Conservation (phyloP, 257 asterid genomes). For the Salvia miltiorrhiza region DNA sequence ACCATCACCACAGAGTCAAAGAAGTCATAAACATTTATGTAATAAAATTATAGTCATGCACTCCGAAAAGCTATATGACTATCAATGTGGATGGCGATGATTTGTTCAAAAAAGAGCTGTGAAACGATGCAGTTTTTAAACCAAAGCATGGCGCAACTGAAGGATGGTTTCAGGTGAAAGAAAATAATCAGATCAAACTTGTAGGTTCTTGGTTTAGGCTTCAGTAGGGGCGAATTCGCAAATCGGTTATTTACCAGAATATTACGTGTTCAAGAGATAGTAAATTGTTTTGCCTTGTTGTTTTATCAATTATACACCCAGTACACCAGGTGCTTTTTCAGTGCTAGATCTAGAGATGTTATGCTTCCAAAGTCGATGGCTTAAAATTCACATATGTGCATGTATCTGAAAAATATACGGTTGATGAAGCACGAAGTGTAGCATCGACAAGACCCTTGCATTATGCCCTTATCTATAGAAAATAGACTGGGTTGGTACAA, state of each 20-base stretch:
- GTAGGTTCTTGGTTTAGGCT: slow-evolving; percentile 1
- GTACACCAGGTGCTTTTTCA: background rate
- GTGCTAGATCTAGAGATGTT: background rate
- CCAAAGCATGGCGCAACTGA: background rate
- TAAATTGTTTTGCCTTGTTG: background rate
- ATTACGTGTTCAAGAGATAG: background rate
- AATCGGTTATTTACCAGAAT: background rate
- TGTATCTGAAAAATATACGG: background rate
- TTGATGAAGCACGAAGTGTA: background rate
- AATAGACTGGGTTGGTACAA: background rate
- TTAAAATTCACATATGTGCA: background rate
- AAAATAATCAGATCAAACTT: background rate
- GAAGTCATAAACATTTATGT: slow-evolving; percentile 1
- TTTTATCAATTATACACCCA: background rate
- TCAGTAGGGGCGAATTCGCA: background rate
- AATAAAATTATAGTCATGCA: background rate
- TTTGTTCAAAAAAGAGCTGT: background rate
- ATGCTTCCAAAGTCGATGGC: background rate
- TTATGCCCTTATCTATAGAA: background rate
- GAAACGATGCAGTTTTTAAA: background rate
- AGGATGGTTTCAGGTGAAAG: background rate
- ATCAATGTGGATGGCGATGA: background rate
- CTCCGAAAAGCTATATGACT: slow-evolving; percentile 1
- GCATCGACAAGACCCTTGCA: background rate
- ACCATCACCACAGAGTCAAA: slow-evolving; percentile 13